These are phyloP conservation scores for Psilocybe tampanensis DNA, from an alignment of 768 basidiomycete species.

Conservation along the genomic window DNA sequence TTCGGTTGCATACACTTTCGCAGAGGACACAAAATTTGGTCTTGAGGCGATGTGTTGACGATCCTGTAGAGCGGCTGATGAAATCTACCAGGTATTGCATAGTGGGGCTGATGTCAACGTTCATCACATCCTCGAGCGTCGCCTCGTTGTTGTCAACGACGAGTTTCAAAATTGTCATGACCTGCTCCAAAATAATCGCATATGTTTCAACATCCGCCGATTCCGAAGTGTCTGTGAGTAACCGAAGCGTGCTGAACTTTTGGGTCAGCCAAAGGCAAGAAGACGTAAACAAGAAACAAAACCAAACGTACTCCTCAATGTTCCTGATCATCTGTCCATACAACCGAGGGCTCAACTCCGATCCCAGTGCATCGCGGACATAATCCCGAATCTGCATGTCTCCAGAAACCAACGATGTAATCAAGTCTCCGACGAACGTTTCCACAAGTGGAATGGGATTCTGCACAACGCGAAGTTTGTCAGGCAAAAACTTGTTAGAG, in stretches of 20 bases:
- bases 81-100: constrained; percentile 64
- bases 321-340: constrained; percentile 69
- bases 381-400: constrained; percentile 73
- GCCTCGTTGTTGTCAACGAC: constrained; percentile 73
- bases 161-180: constrained; percentile 74
- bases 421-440: constrained; percentile 68
- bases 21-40: constrained; percentile 75
- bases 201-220: constrained; percentile 35
- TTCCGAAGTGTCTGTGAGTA: constrained; percentile 36
- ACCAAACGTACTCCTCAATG: constrained; percentile 68
- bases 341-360: constrained; percentile 72
- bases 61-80: constrained; percentile 61
- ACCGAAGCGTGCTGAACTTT: constrained; percentile 5
- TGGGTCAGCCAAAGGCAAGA: not conserved
- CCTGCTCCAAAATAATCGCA: constrained; percentile 74
- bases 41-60: constrained; percentile 61
- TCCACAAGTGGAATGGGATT: constrained; percentile 61
- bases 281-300: not conserved
- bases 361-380: constrained; percentile 79
- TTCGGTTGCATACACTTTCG: constrained; percentile 65
- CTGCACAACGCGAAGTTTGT: constrained; percentile 66
- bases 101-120: constrained; percentile 63
- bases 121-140: constrained; percentile 59
- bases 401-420: constrained; percentile 67
- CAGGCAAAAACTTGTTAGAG: constrained; percentile 63